These are phyloP conservation scores for Pseudonitzschia delicatissima DNA, from an alignment of 108 stramenopile species.

Conservation along the genomic window DNA sequence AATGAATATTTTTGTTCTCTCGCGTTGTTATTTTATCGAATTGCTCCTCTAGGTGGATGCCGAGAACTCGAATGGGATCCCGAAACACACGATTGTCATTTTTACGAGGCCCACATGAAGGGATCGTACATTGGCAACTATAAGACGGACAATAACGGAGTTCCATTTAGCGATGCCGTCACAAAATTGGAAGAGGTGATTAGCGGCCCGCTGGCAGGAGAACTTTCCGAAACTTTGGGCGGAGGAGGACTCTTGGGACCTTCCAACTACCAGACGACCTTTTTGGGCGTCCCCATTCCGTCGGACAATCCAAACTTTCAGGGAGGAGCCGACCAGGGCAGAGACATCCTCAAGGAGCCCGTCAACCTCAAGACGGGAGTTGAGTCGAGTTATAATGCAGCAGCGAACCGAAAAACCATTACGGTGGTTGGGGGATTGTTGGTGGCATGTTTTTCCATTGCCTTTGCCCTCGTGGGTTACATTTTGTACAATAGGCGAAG, in stretches of 20 bases:
- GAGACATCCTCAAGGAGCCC: not conserved
- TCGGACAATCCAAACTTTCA: not conserved
- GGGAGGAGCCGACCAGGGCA: not conserved
- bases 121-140: slow-evolving; percentile 8
- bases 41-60: not conserved
- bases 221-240: not conserved
- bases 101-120: slow-evolving; percentile 21
- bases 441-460: slow-evolving; percentile 30
- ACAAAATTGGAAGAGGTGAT: not conserved
- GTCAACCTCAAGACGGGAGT: slow-evolving; percentile 3
- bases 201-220: not conserved
- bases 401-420: slow-evolving; percentile 19
- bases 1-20: no score
- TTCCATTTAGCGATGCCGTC: not conserved
- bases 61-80: slow-evolving; percentile 15
- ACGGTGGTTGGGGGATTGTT: slow-evolving; percentile 37
- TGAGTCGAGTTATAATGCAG: not conserved
- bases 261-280: not conserved
- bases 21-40: not conserved
- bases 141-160: not conserved
- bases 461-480: slow-evolving; percentile 22
- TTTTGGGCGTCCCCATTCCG: not conserved
- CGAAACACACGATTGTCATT: slow-evolving; percentile 16
- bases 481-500: slow-evolving; percentile 24
- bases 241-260: not conserved